phyloP scores from a whole-genome alignment of 257 asterid genomes.

The Verbascum thapsus region DNA sequence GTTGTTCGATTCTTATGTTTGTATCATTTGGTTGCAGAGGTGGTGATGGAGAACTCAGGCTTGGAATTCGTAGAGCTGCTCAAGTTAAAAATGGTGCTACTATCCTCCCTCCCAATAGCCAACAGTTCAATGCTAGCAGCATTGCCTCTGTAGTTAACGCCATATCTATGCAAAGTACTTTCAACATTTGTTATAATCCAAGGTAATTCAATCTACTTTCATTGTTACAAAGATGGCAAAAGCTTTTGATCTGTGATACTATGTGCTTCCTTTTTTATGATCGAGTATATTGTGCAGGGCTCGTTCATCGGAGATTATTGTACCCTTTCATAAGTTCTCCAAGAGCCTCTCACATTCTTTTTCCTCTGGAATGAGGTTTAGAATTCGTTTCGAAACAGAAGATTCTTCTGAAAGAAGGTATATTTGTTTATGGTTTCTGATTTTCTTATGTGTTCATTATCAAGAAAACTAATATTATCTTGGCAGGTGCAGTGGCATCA shows the following conservation, averaged over 20 bases:
- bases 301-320: conserved; percentile 74
- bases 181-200: conserved; percentile 82
- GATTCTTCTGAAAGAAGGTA: conserved; percentile 95
- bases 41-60: conserved; percentile 94
- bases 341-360: conserved; percentile 67
- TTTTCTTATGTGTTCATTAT: not conserved
- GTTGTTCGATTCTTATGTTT: conserved; percentile 7
- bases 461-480: conserved; percentile 22
- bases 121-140: conserved; percentile 57
- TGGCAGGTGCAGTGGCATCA: conserved; percentile 75
- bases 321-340: conserved; percentile 72
- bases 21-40: conserved; percentile 53
- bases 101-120: conserved; percentile 47
- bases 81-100: conserved; percentile 60
- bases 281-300: conserved; percentile 60
- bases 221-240: not conserved
- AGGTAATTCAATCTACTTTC: conserved; percentile 48
- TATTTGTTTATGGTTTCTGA: conserved; percentile 14
- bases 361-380: conserved; percentile 87
- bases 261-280: no score
- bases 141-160: conserved; percentile 64
- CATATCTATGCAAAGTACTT: conserved; percentile 51
- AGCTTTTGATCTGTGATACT: no score
- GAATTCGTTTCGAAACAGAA: conserved; percentile 78
- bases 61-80: conserved; percentile 94